Conservation (phyloP, 2,329 filamentous ascomycete species). For the Macroventuria anomochaeta region DNA sequence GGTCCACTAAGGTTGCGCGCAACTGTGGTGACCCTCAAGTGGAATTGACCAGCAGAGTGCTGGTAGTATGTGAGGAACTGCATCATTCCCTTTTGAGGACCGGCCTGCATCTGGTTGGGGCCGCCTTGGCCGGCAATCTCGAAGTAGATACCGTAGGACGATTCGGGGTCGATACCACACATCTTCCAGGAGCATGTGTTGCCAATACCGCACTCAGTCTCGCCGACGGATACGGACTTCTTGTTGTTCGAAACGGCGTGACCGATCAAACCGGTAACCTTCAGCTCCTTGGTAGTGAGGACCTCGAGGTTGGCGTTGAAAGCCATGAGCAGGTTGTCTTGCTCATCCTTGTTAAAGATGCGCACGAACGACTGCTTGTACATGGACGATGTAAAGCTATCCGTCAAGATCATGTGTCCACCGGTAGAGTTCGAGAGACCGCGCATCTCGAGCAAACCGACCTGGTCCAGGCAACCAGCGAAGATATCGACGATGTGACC, state of each 20-base stretch:
- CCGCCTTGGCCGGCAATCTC: conserved; percentile 95
- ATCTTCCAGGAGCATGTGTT: conserved; percentile 99
- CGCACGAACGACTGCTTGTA: conserved; percentile 98
- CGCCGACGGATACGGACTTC: conserved; percentile 94
- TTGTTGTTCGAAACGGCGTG: conserved; percentile 97
- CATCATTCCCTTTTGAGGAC: conserved; percentile 91
- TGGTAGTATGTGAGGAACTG: conserved; percentile 99
- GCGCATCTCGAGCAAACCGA: conserved; percentile 98
- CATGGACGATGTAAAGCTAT: conserved; percentile 98
- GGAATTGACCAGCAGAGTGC: conserved; percentile 94
- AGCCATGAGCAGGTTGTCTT: conserved; percentile 95
- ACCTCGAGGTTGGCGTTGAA: conserved; percentile 98
- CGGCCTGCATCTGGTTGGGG: conserved; percentile 81
- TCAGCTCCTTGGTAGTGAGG: conserved; percentile 95
- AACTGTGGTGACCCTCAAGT: conserved; percentile 93
- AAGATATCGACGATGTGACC: conserved; percentile 98
- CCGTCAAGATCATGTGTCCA: conserved; percentile 96
- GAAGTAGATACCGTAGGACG: conserved; percentile 96
- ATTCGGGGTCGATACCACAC: conserved; percentile 93
- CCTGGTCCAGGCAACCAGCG: conserved; percentile 95
- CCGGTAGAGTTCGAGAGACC: conserved; percentile 94
- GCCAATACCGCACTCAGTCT: conserved; percentile 97
- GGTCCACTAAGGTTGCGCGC: conserved; percentile 90
- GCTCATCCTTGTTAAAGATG: conserved; percentile 94
- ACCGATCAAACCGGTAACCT: conserved; percentile 95